phyloP scores from a whole-genome alignment of 352 stramenopile genomes.

The Sclerospora graminicola region DNA sequence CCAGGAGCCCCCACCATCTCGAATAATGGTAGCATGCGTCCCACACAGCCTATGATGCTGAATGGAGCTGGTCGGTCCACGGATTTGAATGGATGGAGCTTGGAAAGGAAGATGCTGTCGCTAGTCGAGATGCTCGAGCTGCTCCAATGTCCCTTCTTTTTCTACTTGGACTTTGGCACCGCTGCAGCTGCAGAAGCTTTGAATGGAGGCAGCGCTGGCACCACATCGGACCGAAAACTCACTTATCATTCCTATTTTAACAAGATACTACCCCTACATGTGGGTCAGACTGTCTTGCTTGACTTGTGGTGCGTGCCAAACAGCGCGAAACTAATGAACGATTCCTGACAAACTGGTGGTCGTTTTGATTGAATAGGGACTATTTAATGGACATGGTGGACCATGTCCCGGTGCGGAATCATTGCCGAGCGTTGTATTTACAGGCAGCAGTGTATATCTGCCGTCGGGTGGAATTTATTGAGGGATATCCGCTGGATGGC shows the following conservation, averaged over 20 bases:
- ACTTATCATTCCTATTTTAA: constrained; percentile 55
- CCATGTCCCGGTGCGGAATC: constrained; percentile 59
- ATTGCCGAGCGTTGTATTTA: constrained; percentile 57
- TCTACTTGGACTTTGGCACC: constrained; percentile 61
- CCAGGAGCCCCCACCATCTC: constrained; percentile 26
- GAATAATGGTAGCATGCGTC: constrained; percentile 28
- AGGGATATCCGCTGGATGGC: constrained; percentile 45
- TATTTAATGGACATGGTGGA: constrained; percentile 82
- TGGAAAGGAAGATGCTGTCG: constrained; percentile 70
- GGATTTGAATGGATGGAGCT: constrained; percentile 61
- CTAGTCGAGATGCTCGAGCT: constrained; percentile 50
- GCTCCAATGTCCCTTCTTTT: constrained; percentile 60
- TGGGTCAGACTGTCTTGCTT: constrained; percentile 60
- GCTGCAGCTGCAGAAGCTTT: constrained; percentile 13
- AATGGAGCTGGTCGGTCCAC: constrained; percentile 26
- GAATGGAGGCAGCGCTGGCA: constrained; percentile 14
- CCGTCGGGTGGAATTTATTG: constrained; percentile 72
- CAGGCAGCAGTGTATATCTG: constrained; percentile 60
- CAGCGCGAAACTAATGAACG: not conserved
- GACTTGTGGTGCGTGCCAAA: constrained; percentile 47
- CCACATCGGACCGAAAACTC: constrained; percentile 33
- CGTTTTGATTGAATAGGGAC: constrained; percentile 23
- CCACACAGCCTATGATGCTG: constrained; percentile 28
- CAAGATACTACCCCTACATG: constrained; percentile 57
- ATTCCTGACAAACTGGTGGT: not conserved